Evolutionary conservation across 2,329 filamentous ascomycete species (phyloP).

Genomic region (Penicillium digitatum): DNA sequence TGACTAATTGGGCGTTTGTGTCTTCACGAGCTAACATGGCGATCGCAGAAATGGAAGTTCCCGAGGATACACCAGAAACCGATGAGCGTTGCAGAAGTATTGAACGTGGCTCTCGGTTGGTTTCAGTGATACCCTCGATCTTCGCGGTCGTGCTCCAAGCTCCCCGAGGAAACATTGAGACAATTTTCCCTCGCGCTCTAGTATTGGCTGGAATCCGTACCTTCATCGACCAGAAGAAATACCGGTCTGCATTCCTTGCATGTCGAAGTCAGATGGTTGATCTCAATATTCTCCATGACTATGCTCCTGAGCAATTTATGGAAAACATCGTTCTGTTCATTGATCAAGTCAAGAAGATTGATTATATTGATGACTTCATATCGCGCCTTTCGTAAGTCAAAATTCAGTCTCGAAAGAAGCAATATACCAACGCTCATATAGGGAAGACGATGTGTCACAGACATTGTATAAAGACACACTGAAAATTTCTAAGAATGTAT

Average conservation of each 20-base stretch:
- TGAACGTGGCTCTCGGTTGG: conserved; percentile 79
- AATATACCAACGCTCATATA: conserved; percentile 28
- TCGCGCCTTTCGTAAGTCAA: conserved; percentile 68
- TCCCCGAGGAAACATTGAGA: conserved; percentile 93
- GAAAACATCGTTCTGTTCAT: conserved; percentile 71
- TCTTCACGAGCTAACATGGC: conserved; percentile 17
- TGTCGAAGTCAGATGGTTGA: conserved; percentile 93
- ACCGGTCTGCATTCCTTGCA: conserved; percentile 76
- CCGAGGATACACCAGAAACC: conserved; percentile 80
- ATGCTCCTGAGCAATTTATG: conserved; percentile 83
- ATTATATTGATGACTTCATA: conserved; percentile 85
- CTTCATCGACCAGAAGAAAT: conserved; percentile 75
- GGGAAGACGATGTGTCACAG: conserved; percentile 86
- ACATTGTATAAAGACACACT: conserved; percentile 91
- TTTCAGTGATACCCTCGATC: conserved; percentile 83
- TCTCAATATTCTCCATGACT: conserved; percentile 95
- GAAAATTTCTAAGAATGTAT: conserved; percentile 40
- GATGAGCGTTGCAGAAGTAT: conserved; percentile 91
- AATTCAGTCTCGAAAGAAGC: background rate
- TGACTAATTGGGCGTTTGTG: background rate
- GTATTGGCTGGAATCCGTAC: conserved; percentile 84
- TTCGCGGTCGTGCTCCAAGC: conserved; percentile 88
- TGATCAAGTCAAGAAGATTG: conserved; percentile 74
- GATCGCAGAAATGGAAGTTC: conserved; percentile 68
- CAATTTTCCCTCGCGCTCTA: conserved; percentile 86